Conservation (phyloP, 2,329 filamentous ascomycete genomes). For the Aspergillus alliaceus region DNA sequence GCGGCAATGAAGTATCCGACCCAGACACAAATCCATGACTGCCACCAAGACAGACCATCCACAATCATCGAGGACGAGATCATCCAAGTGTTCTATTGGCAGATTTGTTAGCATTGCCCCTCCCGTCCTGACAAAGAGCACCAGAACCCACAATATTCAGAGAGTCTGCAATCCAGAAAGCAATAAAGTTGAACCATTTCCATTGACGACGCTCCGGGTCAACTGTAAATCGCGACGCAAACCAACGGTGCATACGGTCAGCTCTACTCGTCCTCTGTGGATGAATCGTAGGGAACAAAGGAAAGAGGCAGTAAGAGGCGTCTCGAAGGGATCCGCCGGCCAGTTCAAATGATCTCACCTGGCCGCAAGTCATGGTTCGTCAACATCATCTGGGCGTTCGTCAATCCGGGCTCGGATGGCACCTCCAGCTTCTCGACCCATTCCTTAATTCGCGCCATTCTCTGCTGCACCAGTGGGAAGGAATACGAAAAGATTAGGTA, state of each 20-base stretch:
- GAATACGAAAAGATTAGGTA: background rate
- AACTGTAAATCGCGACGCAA: constrained; percentile 52
- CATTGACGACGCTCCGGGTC: constrained; percentile 79
- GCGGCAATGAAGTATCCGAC: constrained; percentile 78
- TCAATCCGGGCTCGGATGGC: constrained; percentile 73
- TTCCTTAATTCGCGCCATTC: constrained; percentile 29
- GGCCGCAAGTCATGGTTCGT: constrained; percentile 79
- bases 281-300: constrained; percentile 4
- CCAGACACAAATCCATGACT: constrained; percentile 87
- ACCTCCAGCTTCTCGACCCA: constrained; percentile 64
- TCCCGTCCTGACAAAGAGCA: background rate
- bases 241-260: constrained; percentile 17
- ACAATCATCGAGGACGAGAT: constrained; percentile 82
- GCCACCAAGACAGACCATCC: constrained; percentile 82
- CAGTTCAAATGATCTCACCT: constrained; percentile 37
- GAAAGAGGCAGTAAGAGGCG: constrained; percentile 5
- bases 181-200: constrained; percentile 84
- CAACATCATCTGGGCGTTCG: constrained; percentile 78
- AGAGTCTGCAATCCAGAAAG: constrained; percentile 81
- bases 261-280: constrained; percentile 1
- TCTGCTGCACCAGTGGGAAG: background rate
- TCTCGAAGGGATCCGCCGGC: constrained; percentile 5
- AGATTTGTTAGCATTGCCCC: background rate
- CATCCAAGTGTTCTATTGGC: constrained; percentile 78
- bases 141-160: constrained; percentile 68